These are phyloP conservation scores for Trichoderma sp. DNA, from an alignment of 2,329 filamentous ascomycete genomes.

Conservation along the genomic window DNA sequence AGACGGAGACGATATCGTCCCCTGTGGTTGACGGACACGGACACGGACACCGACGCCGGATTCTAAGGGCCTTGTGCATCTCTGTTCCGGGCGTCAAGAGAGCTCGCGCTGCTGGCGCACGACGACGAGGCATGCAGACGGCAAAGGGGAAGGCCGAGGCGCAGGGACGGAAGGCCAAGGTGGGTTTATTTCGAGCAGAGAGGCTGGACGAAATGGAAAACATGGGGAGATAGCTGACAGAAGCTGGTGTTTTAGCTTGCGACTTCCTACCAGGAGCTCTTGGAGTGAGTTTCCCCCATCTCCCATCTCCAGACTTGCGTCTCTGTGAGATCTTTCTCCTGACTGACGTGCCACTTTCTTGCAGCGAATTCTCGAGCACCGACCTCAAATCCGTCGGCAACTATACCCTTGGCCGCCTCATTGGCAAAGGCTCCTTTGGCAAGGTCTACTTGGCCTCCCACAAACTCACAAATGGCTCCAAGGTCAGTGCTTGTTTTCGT, in stretches of 20 bases:
- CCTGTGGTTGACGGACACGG: conserved; percentile 6
- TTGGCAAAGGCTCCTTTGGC: conserved; percentile 97
- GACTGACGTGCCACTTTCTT: conserved; percentile 5
- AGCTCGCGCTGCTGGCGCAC: conserved; percentile 26
- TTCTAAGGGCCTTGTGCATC: background rate
- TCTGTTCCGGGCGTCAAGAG: background rate
- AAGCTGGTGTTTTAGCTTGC: conserved; percentile 66
- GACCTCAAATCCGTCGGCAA: conserved; percentile 93
- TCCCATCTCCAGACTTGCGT: background rate
- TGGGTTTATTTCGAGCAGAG: conserved; percentile 29
- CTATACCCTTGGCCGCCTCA: conserved; percentile 86
- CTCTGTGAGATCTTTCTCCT: background rate
- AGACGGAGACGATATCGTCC: background rate
- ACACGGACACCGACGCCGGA: background rate
- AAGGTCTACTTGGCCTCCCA: conserved; percentile 96
- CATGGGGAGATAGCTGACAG: background rate
- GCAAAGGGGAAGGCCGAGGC: conserved; percentile 58
- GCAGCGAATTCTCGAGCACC: conserved; percentile 88
- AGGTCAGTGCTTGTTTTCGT: conserved; percentile 54
- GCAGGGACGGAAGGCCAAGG: conserved; percentile 65
- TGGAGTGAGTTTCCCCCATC: conserved; percentile 67
- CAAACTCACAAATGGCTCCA: conserved; percentile 97
- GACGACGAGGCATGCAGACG: conserved; percentile 50
- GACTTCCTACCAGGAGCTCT: conserved; percentile 92
- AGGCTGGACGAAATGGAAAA: background rate